Base-by-base conservation (phyloP, 306 rosid genomes). In the Arachis hypogaea region DNA sequence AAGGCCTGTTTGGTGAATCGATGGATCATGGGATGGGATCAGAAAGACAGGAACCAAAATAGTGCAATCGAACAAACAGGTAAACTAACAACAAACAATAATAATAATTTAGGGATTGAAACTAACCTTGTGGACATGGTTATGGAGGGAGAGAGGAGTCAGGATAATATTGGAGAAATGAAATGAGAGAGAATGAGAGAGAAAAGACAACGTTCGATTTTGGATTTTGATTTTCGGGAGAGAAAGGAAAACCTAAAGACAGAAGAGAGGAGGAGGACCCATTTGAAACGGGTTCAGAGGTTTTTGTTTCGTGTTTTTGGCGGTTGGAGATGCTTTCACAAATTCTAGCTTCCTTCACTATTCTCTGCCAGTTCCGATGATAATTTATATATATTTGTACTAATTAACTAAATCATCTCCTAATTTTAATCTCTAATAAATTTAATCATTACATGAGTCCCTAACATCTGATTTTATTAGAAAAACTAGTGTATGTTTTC, bases 51-150 rank as follows among this genome's bases (percentile, higher is more conserved):
- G 22, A 7, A 33, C 14, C 7, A 14, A 59, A 40, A 43, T 0
- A 47, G 58, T n/a, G 22, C 7, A 36, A 70, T 4, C n/a, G 12
- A 43, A 68, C 38, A 33, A 33, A 38, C 16, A 44, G 11, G 3
- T 29, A 8, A 70, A 43, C 7, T 43, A 43, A 43, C 5, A 43
- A 43, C 5, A 43, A 43, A 43, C 5, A 43, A 43, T 43, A 43
- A 43, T 43, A 43, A 43, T 7, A 43, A 29, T 64, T 38, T 5
- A 3, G 52, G 18, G 33, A 9, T 38, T 36, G 59, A 22, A 22
- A 47, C 50, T 64, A 38, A 88, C 98, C 98, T 85, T 71, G 75
- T 75, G 69, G 96, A 84, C 96, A 92, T 92, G 80, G 80, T 74
- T 81, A 82, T 80, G 52, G 11, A 47, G 30, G 55, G 74, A 69